Evolutionary conservation across 495 filamentous ascomycete genomes (phyloP).

Genomic region (Penicillium robsamsonii): DNA sequence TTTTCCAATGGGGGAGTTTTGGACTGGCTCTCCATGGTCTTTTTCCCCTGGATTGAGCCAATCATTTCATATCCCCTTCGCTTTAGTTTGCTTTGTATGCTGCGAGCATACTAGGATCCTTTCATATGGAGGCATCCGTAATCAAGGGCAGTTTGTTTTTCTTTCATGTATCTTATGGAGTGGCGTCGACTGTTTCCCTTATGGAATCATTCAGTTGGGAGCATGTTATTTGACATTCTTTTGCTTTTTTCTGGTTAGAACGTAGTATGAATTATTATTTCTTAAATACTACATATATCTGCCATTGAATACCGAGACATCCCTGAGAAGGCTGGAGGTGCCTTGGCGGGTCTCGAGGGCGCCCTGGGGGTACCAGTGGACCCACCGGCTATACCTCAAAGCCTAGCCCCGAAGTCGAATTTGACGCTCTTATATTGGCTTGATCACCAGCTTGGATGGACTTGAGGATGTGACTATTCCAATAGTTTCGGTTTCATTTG

Average conservation of each 20-base stretch:
- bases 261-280: conserved; percentile 7
- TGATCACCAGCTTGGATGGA: no score
- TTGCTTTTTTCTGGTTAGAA: conserved; percentile 12
- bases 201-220: conserved; percentile 18
- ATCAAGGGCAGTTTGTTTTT: conserved; percentile 5
- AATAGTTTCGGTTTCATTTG: no score
- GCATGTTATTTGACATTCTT: conserved; percentile 15
- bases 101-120: not conserved
- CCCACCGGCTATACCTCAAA: no score
- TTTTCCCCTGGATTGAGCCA: conserved; percentile 7
- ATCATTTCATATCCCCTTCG: conserved; percentile 11
- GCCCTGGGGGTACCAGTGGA: no score
- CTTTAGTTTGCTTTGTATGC: conserved; percentile 11
- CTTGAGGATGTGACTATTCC: no score
- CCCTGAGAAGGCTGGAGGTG: no score
- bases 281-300: not conserved
- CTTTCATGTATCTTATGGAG: conserved; percentile 31
- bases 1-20: conserved; percentile 13
- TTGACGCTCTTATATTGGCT: no score
- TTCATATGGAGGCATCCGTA: not conserved
- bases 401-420: no score
- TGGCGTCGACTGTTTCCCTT: conserved; percentile 28
- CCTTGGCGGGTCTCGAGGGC: no score
- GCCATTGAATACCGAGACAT: not conserved
- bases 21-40: not conserved